Evolutionary conservation across 768 basidiomycete genomes (phyloP), one percentile per base, ranked within the genome.

Genomic region (Tulasnella sp.): DNA sequence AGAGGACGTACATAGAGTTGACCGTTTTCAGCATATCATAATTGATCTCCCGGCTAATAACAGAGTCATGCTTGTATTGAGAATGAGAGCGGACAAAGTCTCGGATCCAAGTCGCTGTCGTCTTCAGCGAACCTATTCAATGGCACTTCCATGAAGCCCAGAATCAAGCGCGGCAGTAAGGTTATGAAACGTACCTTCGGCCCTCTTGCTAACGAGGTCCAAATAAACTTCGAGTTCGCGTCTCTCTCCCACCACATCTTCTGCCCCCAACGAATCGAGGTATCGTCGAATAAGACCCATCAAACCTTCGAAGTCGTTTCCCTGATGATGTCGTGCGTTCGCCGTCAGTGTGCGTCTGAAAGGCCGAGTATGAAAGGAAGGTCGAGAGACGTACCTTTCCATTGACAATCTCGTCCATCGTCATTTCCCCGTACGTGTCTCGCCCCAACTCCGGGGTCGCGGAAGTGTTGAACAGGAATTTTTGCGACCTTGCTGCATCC

Each of bases 41-140:
- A 82, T 95, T 97, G 82, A 98, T 94, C 84, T 93, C 91, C 81
- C 93, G 89, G 71, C 88, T 92, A 26, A 99, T 94, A 73, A 92
- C 92, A n/a, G 95, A 96, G 85, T 99, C 95, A 73, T 90, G 88
- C 83, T 92, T 91, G 86, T 99, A 99, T 26, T 86, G 88, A 9
- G 96, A 93, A 83, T 99, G 97, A 1, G 90, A 88, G 37, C 90
- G 90, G 55, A 99, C 93, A 84, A 98, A 99, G 71, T 92, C 88
- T 48, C 97, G 89, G 78, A 97, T 95, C 95, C 95, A 99, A 3
- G 90, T 90, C 15, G 97, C 97, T 6, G 94, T 90, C 0, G 97
- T 98, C 83, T 90, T 84, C 35, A 98, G 86, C 6, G 91, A 87
- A 32, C 95, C 95, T 95, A 77, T 16, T 9, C 71, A 75, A 73